Evolutionary conservation across 2,329 filamentous ascomycete genomes (phyloP), one percentile per base, ranked within the genome.

Genomic region (Graphiopsis chlorocephala): DNA sequence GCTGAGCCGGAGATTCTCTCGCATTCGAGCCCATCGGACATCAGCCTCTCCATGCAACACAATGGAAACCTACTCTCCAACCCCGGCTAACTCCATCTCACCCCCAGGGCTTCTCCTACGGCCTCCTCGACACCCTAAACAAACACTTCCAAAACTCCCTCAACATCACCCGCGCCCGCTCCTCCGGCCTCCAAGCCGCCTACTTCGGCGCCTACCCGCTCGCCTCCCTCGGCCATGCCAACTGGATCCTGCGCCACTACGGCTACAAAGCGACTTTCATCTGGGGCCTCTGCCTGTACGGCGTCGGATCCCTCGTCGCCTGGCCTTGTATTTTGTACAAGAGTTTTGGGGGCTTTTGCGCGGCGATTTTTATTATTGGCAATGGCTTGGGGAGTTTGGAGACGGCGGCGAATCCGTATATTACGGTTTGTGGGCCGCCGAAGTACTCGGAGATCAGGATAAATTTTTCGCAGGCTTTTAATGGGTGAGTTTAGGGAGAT

Each of bases 271-370:
- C 74, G 1, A 76, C 76, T 12, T 82, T 82, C 73, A 83, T 83
- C 67, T 80, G 77, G 71, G 85, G 86, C 0, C 80, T 88, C 0
- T 78, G 74, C 42, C 76, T 87, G 7, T 84, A 85, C 66, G 84
- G 83, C 8, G 75, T 87, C 23, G 85, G 84, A n/a, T 82, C 82
- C 29, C 76, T 88, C 29, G 76, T 86, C 57, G 85, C 86, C 65
- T 87, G 84, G 85, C 85, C 85, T 1, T 84, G 82, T 33, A 81
- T 83, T 8, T 75, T 86, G 4, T 79, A 86, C 62, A 76, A 78
- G 10, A 83, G 81, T 0, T 88, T 88, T 68, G 84, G 82, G 3
- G 85, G 86, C 26, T 88, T 87, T 76, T 87, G 85, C 68, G 85
- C 81, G 8, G 82, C 82, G 64, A 86, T 85, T 68, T 85, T 86